These are phyloP conservation scores for Basipetospora chlamydospora DNA, from an alignment of 2,329 filamentous ascomycete genomes.

Conservation along the genomic window DNA sequence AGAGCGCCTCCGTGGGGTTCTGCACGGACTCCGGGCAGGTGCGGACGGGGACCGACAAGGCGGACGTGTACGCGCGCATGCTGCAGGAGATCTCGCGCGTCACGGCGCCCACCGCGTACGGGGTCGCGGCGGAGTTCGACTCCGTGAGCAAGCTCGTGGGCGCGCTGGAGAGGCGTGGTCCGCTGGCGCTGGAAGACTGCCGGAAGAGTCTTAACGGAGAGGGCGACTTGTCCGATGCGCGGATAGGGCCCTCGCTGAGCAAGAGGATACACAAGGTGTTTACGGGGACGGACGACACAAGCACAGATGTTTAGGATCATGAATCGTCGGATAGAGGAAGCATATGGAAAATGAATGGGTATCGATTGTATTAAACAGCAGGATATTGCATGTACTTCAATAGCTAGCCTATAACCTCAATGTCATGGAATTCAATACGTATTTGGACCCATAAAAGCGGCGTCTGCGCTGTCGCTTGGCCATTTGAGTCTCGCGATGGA, in stretches of 20 bases:
- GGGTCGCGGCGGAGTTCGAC: slow-evolving; percentile 47
- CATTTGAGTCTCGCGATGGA: too few relatives aligned
- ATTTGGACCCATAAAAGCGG: too few relatives aligned
- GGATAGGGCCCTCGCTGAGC: slow-evolving; percentile 43
- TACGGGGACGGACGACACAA: slow-evolving; percentile 37
- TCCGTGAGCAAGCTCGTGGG: slow-evolving; percentile 42
- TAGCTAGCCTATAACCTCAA: too few relatives aligned
- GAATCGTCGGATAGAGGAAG: background rate
- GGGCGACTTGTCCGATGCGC: slow-evolving; percentile 38
- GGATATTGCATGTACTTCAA: background rate
- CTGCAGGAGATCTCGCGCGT: slow-evolving; percentile 60
- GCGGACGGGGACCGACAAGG: slow-evolving; percentile 47
- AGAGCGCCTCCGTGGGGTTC: slow-evolving; percentile 42
- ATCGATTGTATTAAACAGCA: background rate
- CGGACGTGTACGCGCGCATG: slow-evolving; percentile 61
- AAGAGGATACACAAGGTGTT: slow-evolving; percentile 46
- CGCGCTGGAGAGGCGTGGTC: slow-evolving; percentile 44
- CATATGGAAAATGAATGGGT: background rate
- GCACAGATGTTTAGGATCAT: slow-evolving; percentile 34
- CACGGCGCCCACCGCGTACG: slow-evolving; percentile 57
- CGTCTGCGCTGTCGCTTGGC: too few relatives aligned
- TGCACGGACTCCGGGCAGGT: slow-evolving; percentile 73
- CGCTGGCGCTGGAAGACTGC: slow-evolving; percentile 46
- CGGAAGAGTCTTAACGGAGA: slow-evolving; percentile 41
- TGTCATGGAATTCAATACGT: too few relatives aligned